phyloP scores from a whole-genome alignment of 306 rosid genomes.

The Hippophae gyantsensis region DNA sequence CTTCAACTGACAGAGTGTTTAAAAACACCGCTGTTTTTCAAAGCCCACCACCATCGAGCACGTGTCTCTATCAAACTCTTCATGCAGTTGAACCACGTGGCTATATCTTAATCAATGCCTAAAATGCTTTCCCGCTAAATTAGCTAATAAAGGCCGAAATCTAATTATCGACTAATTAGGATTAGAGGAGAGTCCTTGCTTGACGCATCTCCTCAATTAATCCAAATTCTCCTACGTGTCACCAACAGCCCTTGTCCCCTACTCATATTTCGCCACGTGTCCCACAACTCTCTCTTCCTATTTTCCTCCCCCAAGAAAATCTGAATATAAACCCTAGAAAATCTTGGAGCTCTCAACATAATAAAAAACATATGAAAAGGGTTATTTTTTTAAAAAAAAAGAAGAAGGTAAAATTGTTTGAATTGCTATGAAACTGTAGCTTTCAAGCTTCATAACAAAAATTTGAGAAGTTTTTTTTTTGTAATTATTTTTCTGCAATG shows the following conservation, averaged over 20 bases:
- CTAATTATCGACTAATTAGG: constrained; percentile 5
- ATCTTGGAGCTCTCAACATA: background rate
- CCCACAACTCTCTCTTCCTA: background rate
- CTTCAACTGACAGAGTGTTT: background rate
- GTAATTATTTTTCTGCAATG: background rate
- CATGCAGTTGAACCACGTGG: constrained; percentile 19
- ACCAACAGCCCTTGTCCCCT: constrained; percentile 15
- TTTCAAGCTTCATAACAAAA: background rate
- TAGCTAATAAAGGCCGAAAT: background rate
- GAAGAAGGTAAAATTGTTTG: background rate
- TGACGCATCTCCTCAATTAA: constrained; percentile 15
- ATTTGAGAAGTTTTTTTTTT: background rate
- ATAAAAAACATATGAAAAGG: no score
- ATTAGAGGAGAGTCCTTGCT: background rate
- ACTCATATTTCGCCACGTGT: constrained; percentile 26
- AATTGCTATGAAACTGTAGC: background rate
- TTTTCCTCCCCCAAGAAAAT: constrained; percentile 8
- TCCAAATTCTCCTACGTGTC: constrained; percentile 23
- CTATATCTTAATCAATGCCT: background rate
- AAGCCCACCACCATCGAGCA: background rate
- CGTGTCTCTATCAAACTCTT: background rate
- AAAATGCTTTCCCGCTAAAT: constrained; percentile 15
- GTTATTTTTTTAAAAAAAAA: no score
- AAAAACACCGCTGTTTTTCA: background rate
- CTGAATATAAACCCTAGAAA: constrained; percentile 8